A percentile compares a stretch with the other conserved stretches of the same genome.
These are phyloP conservation scores for Ilex aquifolium DNA, from an alignment of 257 asterid genomes.

Conservation along the genomic window DNA sequence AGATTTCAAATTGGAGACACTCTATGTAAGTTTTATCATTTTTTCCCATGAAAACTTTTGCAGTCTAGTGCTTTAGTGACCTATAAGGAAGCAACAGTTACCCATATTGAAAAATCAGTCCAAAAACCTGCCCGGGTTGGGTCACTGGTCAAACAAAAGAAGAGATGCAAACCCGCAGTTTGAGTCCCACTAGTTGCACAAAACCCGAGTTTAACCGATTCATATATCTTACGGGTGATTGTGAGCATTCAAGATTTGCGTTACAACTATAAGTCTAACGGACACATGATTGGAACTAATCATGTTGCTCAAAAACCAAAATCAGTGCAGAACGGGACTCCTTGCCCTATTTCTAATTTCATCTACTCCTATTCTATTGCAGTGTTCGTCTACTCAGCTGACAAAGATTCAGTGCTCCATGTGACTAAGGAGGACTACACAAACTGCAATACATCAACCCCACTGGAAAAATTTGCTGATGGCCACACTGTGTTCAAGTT, in stretches of 20 bases:
- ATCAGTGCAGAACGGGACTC: too few relatives aligned
- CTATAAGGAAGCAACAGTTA: too few relatives aligned
- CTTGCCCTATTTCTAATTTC: too few relatives aligned
- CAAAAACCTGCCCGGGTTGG: slow-evolving; percentile 62
- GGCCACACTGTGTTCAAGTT: not conserved
- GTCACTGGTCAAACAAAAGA: slow-evolving; percentile 42
- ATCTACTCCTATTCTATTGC: slow-evolving; percentile 17
- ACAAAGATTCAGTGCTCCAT: not conserved
- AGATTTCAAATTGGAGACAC: slow-evolving; percentile 51
- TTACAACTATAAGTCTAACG: too few relatives aligned
- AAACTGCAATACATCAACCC: not conserved
- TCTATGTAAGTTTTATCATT: slow-evolving; percentile 17
- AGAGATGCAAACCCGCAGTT: slow-evolving; percentile 42
- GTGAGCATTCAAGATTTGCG: too few relatives aligned
- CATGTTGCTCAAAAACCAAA: too few relatives aligned
- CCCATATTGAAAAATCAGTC: slow-evolving; percentile 3
- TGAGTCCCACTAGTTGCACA: slow-evolving; percentile 48
- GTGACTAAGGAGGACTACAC: not conserved
- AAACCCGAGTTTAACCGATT: slow-evolving; percentile 39
- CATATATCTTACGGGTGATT: too few relatives aligned
- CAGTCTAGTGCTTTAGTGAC: too few relatives aligned
- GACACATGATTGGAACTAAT: too few relatives aligned
- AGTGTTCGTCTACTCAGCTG: slow-evolving; percentile 23
- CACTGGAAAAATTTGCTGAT: not conserved
- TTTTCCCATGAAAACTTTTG: not conserved